Conservation (phyloP, 2,329 filamentous ascomycete genomes). For the Atkinsonella hypoxylon region DNA sequence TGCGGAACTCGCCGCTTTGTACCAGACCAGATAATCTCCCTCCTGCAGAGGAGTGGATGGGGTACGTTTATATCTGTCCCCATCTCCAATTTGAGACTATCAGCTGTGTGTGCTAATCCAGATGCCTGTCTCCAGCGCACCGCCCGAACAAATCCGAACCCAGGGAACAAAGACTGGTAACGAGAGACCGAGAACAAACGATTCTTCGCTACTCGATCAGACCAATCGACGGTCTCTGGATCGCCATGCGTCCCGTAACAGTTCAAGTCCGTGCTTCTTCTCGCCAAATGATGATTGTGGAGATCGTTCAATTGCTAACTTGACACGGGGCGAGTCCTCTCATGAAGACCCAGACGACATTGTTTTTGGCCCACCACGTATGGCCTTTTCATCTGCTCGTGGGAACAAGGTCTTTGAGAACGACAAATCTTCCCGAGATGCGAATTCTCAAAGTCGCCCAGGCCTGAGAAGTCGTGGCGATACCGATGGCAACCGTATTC, state of each 20-base stretch:
- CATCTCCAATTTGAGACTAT: neutral
- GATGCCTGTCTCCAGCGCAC: constrained; percentile 21
- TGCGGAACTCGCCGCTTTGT: constrained; percentile 75
- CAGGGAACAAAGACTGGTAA: constrained; percentile 28
- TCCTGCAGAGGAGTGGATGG: constrained; percentile 91
- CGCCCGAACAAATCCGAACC: constrained; percentile 33
- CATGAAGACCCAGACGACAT: constrained; percentile 61
- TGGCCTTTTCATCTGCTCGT: constrained; percentile 68
- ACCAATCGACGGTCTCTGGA: constrained; percentile 41
- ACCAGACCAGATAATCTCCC: constrained; percentile 68
- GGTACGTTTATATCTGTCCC: constrained; percentile 40
- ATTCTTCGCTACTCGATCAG: constrained; percentile 34
- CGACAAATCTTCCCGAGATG: constrained; percentile 41
- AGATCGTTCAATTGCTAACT: neutral
- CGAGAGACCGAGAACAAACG: constrained; percentile 33
- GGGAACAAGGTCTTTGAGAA: constrained; percentile 38
- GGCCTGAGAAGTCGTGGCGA: constrained; percentile 41
- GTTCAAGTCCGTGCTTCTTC: constrained; percentile 36
- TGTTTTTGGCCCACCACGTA: constrained; percentile 73
- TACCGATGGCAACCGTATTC: constrained; percentile 37
- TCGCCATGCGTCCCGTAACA: constrained; percentile 43
- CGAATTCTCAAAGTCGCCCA: constrained; percentile 45
- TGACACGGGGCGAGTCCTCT: neutral
- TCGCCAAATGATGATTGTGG: neutral
- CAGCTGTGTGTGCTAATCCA: neutral